Evolutionary conservation across 306 rosid species (phyloP), one percentile per base, ranked within the genome.

Genomic region (Prunus mongolica): DNA sequence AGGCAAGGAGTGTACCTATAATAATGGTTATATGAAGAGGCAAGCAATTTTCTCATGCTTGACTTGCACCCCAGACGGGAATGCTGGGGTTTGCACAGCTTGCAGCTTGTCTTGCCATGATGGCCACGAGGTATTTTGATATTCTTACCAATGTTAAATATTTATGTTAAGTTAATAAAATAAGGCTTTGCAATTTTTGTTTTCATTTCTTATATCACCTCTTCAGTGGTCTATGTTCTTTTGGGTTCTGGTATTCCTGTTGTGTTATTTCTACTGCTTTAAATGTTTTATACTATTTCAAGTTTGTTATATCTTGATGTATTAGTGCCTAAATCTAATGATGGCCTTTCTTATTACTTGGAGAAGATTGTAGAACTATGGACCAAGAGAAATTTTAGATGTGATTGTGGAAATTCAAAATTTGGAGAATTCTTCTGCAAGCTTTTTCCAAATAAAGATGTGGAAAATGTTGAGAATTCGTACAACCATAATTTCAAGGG

Each of bases 61-160:
- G 76, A 96, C 99, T 57, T 96, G 99, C 79, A 86, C 92, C 75
- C 98, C 98, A 6, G 96, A 87, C 28, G 99, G 99, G 63, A 92
- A 92, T 84, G 96, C 97, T 83, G 99, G 99, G 83, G 98, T 96
- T 74, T 96, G 99, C 87, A 91, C 97, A n/a, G 99, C 99, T 69
- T 96, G 99, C 86, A 89, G 97, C 75, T 84, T 96, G 88, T 89
- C 98, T 77, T 96, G 99, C 85, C 99, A 96, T 67, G 99, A 96
- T 75, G 99, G 98, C 69, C 99, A 96, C 8, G 96, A 96, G 97
- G 99, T 96, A 84, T 49, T 9, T 73, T 61, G 19, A 73, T 60
- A 27, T 45, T 27, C 66, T 72, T 57, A 56, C 46, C 55, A 3
- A 13, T 34, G 49, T 19, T 4, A 16, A 14, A 41, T 2, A 34